Evolutionary conservation across 2,329 filamentous ascomycete species (phyloP).

Genomic region (Xylaria sp.): DNA sequence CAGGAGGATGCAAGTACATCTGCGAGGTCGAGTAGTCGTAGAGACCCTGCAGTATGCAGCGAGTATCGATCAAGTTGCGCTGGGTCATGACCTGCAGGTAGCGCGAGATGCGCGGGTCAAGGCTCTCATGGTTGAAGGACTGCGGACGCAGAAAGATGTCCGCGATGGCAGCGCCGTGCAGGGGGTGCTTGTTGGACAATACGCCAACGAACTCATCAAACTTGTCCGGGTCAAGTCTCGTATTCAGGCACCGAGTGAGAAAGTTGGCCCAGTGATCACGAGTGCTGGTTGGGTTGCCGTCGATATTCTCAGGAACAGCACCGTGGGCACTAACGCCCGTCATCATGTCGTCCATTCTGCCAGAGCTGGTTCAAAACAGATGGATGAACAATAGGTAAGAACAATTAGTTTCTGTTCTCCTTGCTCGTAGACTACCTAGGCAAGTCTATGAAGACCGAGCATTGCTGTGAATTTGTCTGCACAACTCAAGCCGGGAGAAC

Average conservation of each 20-base stretch:
- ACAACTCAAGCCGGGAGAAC: too few relatives aligned
- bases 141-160: conserved; percentile 55
- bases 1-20: conserved; percentile 27
- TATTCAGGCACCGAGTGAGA: conserved; percentile 44
- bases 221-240: conserved; percentile 47
- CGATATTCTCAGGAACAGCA: conserved; percentile 4
- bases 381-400: background rate
- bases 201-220: conserved; percentile 50
- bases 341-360: conserved; percentile 14
- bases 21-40: conserved; percentile 54
- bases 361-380: background rate
- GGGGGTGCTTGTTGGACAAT: conserved; percentile 46
- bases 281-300: conserved; percentile 21
- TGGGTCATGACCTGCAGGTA: conserved; percentile 54
- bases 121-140: conserved; percentile 41
- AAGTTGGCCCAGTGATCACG: conserved; percentile 46
- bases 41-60: conserved; percentile 50
- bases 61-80: conserved; percentile 47
- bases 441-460: background rate
- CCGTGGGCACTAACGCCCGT: conserved; percentile 14
- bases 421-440: background rate
- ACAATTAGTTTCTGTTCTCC: background rate
- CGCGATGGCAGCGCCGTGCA: conserved; percentile 48
- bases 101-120: conserved; percentile 55
- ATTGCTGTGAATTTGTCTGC: background rate